Percentiles rank a stretch among this genome's conserved stretches.
Evolutionary conservation across 495 filamentous ascomycete species (phyloP).

Genomic region (Platismatia glauca): DNA sequence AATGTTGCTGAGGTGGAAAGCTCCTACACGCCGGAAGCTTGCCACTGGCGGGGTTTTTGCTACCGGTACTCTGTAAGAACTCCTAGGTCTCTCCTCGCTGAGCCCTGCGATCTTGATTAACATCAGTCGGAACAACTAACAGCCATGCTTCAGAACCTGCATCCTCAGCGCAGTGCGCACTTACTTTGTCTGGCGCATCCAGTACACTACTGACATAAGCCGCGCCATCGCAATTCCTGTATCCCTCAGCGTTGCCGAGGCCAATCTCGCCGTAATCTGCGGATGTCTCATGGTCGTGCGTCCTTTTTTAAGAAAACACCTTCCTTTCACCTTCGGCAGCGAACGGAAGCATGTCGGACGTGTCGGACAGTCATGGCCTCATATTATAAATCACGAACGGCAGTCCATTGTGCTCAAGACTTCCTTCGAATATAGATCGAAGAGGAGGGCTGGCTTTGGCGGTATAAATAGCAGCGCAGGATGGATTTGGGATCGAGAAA

Average conservation of each 20-base stretch:
- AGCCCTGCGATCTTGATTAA: too few species aligned
- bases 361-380: background rate
- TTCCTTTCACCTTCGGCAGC: conserved; percentile 26
- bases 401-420: background rate
- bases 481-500: background rate
- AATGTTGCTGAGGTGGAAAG: conserved; percentile 31
- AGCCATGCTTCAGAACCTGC: conserved; percentile 28
- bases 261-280: conserved; percentile 32
- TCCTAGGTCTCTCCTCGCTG: too few species aligned
- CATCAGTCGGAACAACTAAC: background rate
- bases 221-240: conserved; percentile 28
- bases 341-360: background rate
- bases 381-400: background rate
- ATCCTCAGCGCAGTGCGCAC: conserved; percentile 33
- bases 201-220: conserved; percentile 26
- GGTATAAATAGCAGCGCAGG: background rate
- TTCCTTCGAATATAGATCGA: background rate
- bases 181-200: conserved; percentile 22
- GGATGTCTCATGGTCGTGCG: conserved; percentile 32
- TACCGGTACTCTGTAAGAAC: conserved; percentile 8
- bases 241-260: conserved; percentile 30
- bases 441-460: background rate
- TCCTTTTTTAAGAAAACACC: conserved; percentile 31
- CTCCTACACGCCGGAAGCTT: conserved; percentile 29
- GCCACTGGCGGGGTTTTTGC: conserved; percentile 26